phyloP scores from a whole-genome alignment of 2,329 filamentous ascomycete species.

The Xylaria sp. region DNA sequence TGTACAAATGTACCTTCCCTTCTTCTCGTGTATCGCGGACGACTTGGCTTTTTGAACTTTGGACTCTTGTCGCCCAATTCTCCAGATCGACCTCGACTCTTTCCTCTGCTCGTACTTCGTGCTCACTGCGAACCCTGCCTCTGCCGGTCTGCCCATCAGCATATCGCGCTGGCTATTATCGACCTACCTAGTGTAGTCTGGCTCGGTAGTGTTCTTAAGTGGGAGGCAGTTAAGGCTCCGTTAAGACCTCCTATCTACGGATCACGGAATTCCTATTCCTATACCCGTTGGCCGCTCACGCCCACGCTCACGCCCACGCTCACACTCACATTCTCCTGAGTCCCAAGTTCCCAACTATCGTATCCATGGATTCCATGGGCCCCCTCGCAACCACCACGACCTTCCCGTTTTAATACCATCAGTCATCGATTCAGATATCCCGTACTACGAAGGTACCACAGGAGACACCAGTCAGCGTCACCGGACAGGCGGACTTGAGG shows the following conservation, averaged over 20 bases:
- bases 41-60: background rate
- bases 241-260: background rate
- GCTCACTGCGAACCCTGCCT: too few species aligned
- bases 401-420: background rate
- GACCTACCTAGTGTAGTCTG: background rate
- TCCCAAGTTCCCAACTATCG: background rate
- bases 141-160: background rate
- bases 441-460: background rate
- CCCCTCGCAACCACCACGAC: slow-evolving; percentile 1
- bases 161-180: too few species aligned
- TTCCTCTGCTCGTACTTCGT: background rate
- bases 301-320: too few species aligned
- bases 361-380: background rate
- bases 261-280: background rate
- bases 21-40: slow-evolving; percentile 8
- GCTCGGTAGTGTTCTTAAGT: slow-evolving; percentile 1
- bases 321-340: background rate
- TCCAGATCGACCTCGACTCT: background rate
- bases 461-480: slow-evolving; percentile 1
- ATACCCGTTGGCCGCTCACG: background rate
- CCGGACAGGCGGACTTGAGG: slow-evolving; percentile 1
- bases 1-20: slow-evolving; percentile 10
- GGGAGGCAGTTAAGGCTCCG: background rate
- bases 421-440: background rate
- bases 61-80: background rate